Conservation (phyloP, 495 filamentous ascomycete species). For the Melanomma pulvis-pyrius region DNA sequence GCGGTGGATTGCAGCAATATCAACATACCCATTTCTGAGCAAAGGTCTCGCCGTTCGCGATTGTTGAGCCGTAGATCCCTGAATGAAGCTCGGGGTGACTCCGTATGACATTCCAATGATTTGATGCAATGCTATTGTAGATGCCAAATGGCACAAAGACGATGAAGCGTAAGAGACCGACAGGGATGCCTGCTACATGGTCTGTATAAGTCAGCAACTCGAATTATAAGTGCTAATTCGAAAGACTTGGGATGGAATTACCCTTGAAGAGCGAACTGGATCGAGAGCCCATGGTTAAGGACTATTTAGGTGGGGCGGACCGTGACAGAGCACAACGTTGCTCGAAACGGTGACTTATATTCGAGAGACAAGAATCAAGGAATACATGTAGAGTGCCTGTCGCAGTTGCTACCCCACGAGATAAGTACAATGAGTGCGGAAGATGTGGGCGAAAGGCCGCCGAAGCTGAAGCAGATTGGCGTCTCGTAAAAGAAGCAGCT, state of each 20-base stretch:
- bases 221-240: too few relatives aligned
- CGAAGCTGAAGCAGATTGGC: background rate
- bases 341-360: too few relatives aligned
- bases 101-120: slow-evolving; percentile 29
- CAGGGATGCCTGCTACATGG: background rate
- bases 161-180: slow-evolving; percentile 23
- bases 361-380: too few relatives aligned
- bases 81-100: slow-evolving; percentile 25
- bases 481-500: background rate
- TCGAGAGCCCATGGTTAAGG: too few relatives aligned
- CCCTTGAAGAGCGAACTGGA: too few relatives aligned
- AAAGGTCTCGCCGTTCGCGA: slow-evolving; percentile 8
- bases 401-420: background rate
- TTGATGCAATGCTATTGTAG: slow-evolving; percentile 1
- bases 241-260: background rate
- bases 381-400: too few relatives aligned
- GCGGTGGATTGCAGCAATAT: background rate
- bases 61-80: slow-evolving; percentile 19
- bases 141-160: slow-evolving; percentile 27
- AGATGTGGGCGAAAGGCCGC: background rate
- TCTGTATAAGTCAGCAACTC: background rate
- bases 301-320: too few relatives aligned
- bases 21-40: slow-evolving; percentile 22
- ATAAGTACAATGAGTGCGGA: background rate
- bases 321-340: too few relatives aligned